Evolutionary conservation across 2,329 filamentous ascomycete species (phyloP), one percentile per base, ranked within the genome.

Genomic region (Aspergillus alliaceus): DNA sequence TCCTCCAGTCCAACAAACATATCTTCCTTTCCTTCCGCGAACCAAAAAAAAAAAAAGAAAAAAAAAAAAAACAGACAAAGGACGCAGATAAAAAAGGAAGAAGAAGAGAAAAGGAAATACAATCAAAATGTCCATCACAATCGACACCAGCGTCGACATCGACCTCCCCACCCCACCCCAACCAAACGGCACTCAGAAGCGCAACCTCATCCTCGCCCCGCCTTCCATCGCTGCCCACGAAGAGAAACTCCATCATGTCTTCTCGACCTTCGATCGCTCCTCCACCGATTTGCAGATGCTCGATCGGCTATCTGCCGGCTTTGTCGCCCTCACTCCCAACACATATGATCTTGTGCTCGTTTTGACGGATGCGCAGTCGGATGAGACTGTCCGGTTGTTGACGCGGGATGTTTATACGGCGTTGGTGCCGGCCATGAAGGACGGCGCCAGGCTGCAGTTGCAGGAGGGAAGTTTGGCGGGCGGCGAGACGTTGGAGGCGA

Each of bases 251-350:
- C 84, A 86, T 63, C 79, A 80, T 64, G 81, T 95, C 60, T 85
- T 96, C 68, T 81, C 86, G 58, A 80, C 86, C 56, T 87, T 91
- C 78, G 87, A 95, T 74, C 88, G 91, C 70, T 79, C 83, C 62
- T 80, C 84, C 46, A 93, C 92, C 60, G 95, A 99, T 72, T 82
- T 99, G 53, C 95, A 98, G 76, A 99, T 99, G 95, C 89, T 99
- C 60, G 95, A 99, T 78, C 91, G 95, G 51, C 84, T 99, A 39
- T 86, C 90, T 2, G 85, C 90, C 34, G 91, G 91, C 60, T 82
- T 96, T 35, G 90, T 95, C 56, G 80, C 86, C 7, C 86, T 99
- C 0, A 89, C 93, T 1, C 66, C 84, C 53, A 79, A 85, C 49
- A 90, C 90, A 54, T 99, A 99, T 80, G 90, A 96, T 72, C 77